Base-by-base conservation (phyloP, 768 basidiomycete genomes). In the Pleurotus giganteus region DNA sequence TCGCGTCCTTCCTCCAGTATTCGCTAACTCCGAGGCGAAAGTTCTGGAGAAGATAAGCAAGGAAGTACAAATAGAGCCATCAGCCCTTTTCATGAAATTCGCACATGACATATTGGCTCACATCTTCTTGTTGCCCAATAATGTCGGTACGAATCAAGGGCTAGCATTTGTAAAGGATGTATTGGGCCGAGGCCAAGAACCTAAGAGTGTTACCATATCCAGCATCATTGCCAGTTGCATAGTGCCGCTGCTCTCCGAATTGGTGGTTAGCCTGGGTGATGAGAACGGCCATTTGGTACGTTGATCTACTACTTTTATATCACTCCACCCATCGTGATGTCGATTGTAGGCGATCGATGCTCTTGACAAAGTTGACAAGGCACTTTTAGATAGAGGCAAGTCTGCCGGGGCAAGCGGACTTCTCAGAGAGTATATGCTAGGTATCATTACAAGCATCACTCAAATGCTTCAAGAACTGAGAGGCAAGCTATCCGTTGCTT, bases 401-500 rank as follows among this genome's bases (percentile, higher is more conserved):
- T 51, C 49, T 32, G 17, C 64, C 69, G 21, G 76, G 79, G 54
- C 67, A 32, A 76, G 79, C 19, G 67, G 69, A 0, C 88, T 94
- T 53, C 73, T 98, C 45, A 85, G 86, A 67, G 75, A 74, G 6
- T 80, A 92, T 59, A 86, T 95, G 72, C 80, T 97, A 4, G 95
- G 91, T 1, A 76, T 98, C 53, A 85, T 98, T 17, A 84, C 91
- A 0, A 77, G 86, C 58, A 80, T 97, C 61, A 95, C 90, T 61
- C 91, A 94, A 28, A 84, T 88, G 70, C 70, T 98, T 50, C 91
- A 93, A 65, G 94, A 94, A 56, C 77, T 88, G 1, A 83, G 86
- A 21, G 90, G 89, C 4, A 92, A 89, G 69, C 88, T 88, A 60
- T 73, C 86, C 0, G 73, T 83, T 0, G 70, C 72, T 7, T 76